Base-by-base conservation (phyloP, 441 rosid species). In the Pelargonium myrrhifolium region DNA sequence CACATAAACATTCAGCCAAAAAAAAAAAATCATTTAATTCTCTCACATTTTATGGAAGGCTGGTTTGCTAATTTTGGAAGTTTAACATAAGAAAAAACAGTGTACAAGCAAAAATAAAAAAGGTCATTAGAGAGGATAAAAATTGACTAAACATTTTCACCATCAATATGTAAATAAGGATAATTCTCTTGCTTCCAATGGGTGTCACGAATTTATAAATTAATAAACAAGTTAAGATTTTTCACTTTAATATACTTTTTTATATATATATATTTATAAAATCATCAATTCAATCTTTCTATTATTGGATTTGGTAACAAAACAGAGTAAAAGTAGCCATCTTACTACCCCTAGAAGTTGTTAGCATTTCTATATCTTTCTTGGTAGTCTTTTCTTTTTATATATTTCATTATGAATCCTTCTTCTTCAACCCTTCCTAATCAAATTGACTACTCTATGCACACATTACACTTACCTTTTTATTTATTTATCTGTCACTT, bases 311-410 rank as follows among this genome's bases (percentile, higher is more conserved):
- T 31, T 12, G 64, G 61, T 21, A 37, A 71, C 18, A 39, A 61
- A 40, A 72, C 26, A 47, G 55, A 12, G 42, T 59, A 65, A 21
- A 51, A 49, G 78, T 43, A 56, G 12, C 43, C 51, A 80, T 75
- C 74, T 53, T 65, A 74, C 75, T 47, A 45, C 51, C 67, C 75
- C 64, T 68, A 65, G 21, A 59, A 65, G 79, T 56, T 18, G 85
- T 72, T 77, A 78, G 21, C 64, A 43, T 64, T 59, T 81, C 82
- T 2, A 74, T 66, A 75, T 73, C 58, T 65, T 26, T n/a, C 53
- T 66, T 55, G 85, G 81, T 81, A 62, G 64, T 9, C 45, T 74
- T 68, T 47, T 43, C 65, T 1, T 72, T 14, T 62, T 21, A 20
- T 21, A 4, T 47, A 11, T 47, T 14, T 58, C 68, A 17, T 64